These are phyloP conservation scores for Thielaviopsis ethacetica DNA, from an alignment of 2,329 filamentous ascomycete genomes.

Conservation along the genomic window DNA sequence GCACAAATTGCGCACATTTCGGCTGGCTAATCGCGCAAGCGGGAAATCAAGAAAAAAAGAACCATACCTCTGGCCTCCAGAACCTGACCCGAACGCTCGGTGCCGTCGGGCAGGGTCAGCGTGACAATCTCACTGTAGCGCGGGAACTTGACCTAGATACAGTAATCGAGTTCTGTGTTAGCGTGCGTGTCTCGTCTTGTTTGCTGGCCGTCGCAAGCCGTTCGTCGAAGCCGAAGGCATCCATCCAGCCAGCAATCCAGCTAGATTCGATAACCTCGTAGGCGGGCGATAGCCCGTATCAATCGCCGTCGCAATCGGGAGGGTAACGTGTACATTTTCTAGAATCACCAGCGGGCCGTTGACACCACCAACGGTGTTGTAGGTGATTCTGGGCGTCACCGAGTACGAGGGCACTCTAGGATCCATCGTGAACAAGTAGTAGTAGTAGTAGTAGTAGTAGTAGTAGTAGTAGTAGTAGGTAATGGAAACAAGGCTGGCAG, in stretches of 20 bases:
- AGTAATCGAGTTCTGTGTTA: constrained; percentile 14
- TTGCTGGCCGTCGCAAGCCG: not conserved
- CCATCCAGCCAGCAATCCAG: not conserved
- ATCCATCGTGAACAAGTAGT: constrained; percentile 20
- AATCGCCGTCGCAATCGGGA: not conserved
- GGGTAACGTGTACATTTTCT: constrained; percentile 65
- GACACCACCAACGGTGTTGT: constrained; percentile 97
- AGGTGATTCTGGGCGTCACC: constrained; percentile 52
- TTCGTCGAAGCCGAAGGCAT: too few relatives aligned
- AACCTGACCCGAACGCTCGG: constrained; percentile 84
- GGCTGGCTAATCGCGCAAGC: not conserved
- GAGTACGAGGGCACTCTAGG: constrained; percentile 44
- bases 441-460: not conserved
- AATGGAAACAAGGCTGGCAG: not conserved
- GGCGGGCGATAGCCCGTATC: not conserved
- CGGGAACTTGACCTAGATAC: constrained; percentile 78
- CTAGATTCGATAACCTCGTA: not conserved
- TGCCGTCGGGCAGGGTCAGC: constrained; percentile 87
- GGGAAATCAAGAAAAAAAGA: constrained; percentile 1
- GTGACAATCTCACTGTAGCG: constrained; percentile 96
- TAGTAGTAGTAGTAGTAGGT: not conserved
- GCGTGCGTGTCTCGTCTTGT: not conserved
- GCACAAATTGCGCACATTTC: not conserved
- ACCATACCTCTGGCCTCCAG: constrained; percentile 89
- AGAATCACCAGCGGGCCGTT: constrained; percentile 96